Evolutionary conservation across 176 grass and related monocot genomes (phyloP), one percentile per base, ranked within the genome.

Genomic region (Avena insularis): DNA sequence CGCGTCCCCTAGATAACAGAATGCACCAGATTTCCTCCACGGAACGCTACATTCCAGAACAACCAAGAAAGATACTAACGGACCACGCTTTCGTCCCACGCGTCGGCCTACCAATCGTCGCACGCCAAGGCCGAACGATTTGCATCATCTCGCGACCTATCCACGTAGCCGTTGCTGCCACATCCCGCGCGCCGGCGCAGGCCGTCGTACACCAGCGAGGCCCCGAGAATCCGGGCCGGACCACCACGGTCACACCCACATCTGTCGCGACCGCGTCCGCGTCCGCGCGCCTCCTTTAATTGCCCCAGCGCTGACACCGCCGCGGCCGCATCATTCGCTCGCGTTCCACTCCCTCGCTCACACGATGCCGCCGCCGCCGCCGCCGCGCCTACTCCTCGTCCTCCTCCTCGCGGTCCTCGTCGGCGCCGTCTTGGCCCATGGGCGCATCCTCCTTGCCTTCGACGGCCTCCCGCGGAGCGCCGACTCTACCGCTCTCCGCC

Each of bases 371-470:
- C 53, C 17, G 53, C 65, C 19, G 9, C 56, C 36, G 9, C 64
- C 12, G 1, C 40, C 40, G 6, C 76, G 56, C 1, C 77, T 75
- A 40, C 83, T 85, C 83, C 10, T 90, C 82, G 60, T 93, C 20
- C 71, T 88, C 85, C 57, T 88, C 58, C 64, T 88, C 27, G 27
- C 88, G 25, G 12, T 66, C 35, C 12, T 71, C 53, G 21, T 15
- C 31, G 62, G 72, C 27, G 73, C 53, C 78, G 82, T 79, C 79
- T 31, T 9, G 68, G 81, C 82, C 20, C 36, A 88, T 57, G 88
- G 78, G 3, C 77, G 79, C 20, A 5, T 5, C 9, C 12, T 17
- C 40, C 3, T 10, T 56, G 72, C 81, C 65, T 61, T 62, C 11
- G 40, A 55, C 31, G 49, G 29, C 12, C 15, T 71, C 45, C 77